phyloP scores from a whole-genome alignment of 2,329 filamentous ascomycete species.

The Colletotrichum lentis region DNA sequence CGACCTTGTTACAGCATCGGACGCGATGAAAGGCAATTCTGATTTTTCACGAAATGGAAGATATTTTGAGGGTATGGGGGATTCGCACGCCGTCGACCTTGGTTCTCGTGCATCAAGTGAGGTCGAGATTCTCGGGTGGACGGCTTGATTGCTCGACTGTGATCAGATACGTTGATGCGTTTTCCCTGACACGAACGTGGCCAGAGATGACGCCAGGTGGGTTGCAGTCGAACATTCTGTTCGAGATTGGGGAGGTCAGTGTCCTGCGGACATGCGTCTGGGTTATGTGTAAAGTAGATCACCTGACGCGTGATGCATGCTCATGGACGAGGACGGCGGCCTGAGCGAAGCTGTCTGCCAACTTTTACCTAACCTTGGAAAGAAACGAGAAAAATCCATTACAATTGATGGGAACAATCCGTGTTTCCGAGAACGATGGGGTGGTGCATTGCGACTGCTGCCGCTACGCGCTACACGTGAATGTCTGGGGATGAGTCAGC shows the following conservation, averaged over 20 bases:
- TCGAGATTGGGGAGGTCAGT: background rate
- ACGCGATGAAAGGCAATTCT: conserved; percentile 98
- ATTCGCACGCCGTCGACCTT: background rate
- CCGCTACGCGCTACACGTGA: conserved; percentile 1
- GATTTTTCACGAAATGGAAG: conserved; percentile 62
- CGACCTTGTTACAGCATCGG: conserved; percentile 96
- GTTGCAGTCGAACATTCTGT: background rate
- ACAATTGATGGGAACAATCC: conserved; percentile 14
- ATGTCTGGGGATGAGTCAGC: conserved; percentile 1
- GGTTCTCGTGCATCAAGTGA: conserved; percentile 25
- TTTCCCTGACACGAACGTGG: conserved; percentile 1
- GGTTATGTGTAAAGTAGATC: conserved; percentile 17
- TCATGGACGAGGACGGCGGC: conserved; percentile 15
- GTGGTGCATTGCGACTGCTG: background rate
- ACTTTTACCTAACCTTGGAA: conserved; percentile 21
- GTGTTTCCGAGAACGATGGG: background rate
- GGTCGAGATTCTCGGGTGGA: background rate
- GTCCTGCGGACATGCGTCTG: background rate
- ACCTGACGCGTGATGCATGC: conserved; percentile 5
- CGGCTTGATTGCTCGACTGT: background rate
- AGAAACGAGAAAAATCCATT: conserved; percentile 18
- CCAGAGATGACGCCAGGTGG: conserved; percentile 6
- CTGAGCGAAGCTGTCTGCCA: conserved; percentile 17
- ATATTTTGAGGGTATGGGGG: background rate
- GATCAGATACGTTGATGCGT: conserved; percentile 16